These are phyloP conservation scores for Amanita exitialis DNA, from an alignment of 768 basidiomycete genomes.

Conservation along the genomic window DNA sequence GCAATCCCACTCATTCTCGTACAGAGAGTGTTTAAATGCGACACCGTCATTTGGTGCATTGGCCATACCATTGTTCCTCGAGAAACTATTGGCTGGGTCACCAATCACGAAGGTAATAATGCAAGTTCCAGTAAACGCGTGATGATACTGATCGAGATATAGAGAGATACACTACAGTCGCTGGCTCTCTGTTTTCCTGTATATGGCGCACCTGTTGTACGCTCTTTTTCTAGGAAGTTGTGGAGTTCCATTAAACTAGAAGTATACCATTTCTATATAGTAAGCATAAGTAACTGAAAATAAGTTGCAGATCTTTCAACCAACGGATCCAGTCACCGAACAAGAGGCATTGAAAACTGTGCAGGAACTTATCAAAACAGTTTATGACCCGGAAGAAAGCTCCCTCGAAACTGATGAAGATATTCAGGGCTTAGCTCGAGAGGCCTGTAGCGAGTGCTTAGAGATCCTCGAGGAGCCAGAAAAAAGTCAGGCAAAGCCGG, in stretches of 20 bases:
- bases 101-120: slow-evolving; percentile 69
- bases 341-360: slow-evolving; percentile 61
- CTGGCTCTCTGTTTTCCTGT: slow-evolving; percentile 72
- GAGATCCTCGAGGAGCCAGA: slow-evolving; percentile 81
- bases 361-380: slow-evolving; percentile 62
- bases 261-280: slow-evolving; percentile 27
- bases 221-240: slow-evolving; percentile 60
- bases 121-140: background rate
- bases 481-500: slow-evolving; percentile 85
- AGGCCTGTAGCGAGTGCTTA: slow-evolving; percentile 75
- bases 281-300: background rate
- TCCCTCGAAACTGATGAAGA: slow-evolving; percentile 27
- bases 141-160: background rate
- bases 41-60: slow-evolving; percentile 76
- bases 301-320: slow-evolving; percentile 74
- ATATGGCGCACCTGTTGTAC: slow-evolving; percentile 60
- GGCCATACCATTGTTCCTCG: slow-evolving; percentile 82
- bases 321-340: slow-evolving; percentile 71
- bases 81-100: slow-evolving; percentile 81
- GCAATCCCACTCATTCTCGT: background rate
- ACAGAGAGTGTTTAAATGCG: slow-evolving; percentile 63
- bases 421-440: slow-evolving; percentile 52
- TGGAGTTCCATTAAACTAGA: slow-evolving; percentile 91
- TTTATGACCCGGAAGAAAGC: slow-evolving; percentile 44
- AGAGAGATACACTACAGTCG: slow-evolving; percentile 83